Evolutionary conservation across 306 rosid genomes (phyloP).

Genomic region (Vicia faba): DNA sequence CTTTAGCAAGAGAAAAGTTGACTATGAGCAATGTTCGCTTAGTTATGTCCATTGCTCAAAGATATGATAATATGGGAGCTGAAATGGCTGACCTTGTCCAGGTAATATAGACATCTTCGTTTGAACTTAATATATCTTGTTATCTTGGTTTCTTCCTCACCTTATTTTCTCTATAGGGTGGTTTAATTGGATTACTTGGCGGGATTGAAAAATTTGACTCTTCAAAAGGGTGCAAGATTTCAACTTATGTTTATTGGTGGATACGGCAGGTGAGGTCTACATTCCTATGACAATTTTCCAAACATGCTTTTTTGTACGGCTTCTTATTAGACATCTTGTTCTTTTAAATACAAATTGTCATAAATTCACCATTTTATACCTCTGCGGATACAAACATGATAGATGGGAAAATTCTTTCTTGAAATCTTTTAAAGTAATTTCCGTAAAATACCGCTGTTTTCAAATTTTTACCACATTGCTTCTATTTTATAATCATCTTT

Average conservation of each 20-base stretch:
- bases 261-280: slow-evolving; percentile 83
- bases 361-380: slow-evolving; percentile 7
- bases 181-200: slow-evolving; percentile 89
- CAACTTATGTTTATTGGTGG: slow-evolving; percentile 99
- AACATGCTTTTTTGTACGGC: not conserved
- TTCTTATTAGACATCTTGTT: slow-evolving; percentile 22
- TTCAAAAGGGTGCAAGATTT: slow-evolving; percentile 88
- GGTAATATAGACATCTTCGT: slow-evolving; percentile 47
- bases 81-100: slow-evolving; percentile 97
- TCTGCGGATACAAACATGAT: slow-evolving; percentile 12
- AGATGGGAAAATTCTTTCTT: slow-evolving; percentile 21
- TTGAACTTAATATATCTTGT: slow-evolving; percentile 15
- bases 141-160: slow-evolving; percentile 16
- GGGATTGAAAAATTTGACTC: slow-evolving; percentile 97
- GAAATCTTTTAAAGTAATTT: slow-evolving; percentile 28
- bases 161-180: slow-evolving; percentile 64
- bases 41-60: slow-evolving; percentile 92
- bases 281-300: slow-evolving; percentile 18
- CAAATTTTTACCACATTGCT: not conserved
- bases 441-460: not conserved
- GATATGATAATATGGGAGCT: slow-evolving; percentile 87
- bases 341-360: slow-evolving; percentile 17
- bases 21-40: slow-evolving; percentile 96
- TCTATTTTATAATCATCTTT: not conserved
- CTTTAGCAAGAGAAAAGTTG: slow-evolving; percentile 87